Base-by-base conservation (phyloP, 2,329 filamentous ascomycete genomes). In the Rhynchosporium graminicola region DNA sequence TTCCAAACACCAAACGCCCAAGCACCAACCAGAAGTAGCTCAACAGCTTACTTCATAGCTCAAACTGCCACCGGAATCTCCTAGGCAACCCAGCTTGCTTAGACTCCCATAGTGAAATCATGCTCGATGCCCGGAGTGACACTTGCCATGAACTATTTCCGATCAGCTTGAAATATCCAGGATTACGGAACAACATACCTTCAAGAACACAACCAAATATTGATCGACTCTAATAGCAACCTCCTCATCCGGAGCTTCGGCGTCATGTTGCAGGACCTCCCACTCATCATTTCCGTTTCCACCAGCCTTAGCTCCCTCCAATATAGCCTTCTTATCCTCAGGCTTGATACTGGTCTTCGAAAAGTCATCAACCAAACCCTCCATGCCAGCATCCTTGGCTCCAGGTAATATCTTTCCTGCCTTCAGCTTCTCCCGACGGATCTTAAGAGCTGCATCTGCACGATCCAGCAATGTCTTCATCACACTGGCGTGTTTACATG, bases 381-480 rank as follows among this genome's bases (percentile, higher is more conserved):
- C 91, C 81, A 97, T 88, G 7, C 91, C 91, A 3, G 78, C 73
- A 50, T 84, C 82, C 47, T 76, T 75, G 51, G 76, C 68, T 70
- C 75, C 62, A 69, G 74, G 72, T 47, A 75, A 65, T 74, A 79
- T 73, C 81, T 87, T 76, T 74, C 85, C 77, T 15, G 83, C 80
- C 73, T 85, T 87, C 63, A 95, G 81, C 81, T 93, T 96, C 71
- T 94, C 90, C 50, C 92, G 84, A 28, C 94, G 87, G 59, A 96
- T 84, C 76, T 97, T 96, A 59, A 98, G 83, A 0, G 94, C 94
- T 28, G 92, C 92, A 74, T 99, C 94, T 52, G 95, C 95, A 42
- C 95, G 91, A 77, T 98, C 95, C 45, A 99, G 88, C 4, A 99
- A 85, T 28, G 91, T 91, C 79, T 98, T 99, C 95, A 99, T 99